Base-by-base conservation (phyloP, 2,329 filamentous ascomycete species). In the Trichoderma afroharzianum region DNA sequence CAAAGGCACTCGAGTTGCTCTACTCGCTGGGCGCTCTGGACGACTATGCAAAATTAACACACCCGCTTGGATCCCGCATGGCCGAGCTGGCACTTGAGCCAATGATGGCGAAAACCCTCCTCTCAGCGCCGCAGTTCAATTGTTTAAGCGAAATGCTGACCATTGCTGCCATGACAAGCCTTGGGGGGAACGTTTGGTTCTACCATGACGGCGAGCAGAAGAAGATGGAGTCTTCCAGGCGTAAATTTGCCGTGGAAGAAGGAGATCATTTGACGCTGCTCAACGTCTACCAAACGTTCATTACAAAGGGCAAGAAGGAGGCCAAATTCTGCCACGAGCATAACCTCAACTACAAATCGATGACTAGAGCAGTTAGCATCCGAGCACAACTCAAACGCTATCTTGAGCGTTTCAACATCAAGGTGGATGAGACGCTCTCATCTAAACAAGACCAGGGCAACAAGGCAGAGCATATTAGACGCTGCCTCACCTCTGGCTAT, bases 201-300 rank as follows among this genome's bases (percentile, higher is more conserved):
- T 88, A 92, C 36, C 91, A 94, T 75, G 91, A 95, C 28, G 92
- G 89, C 47, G 91, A 93, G 75, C 92, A 92, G 77, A 94, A 92
- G 77, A 85, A 86, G 64, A 88, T 92, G 79, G 94, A 97, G 78
- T 90, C 87, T 24, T 89, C 91, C 32, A 87, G 93, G 61, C 88
- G 93, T 62, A 93, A 92, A 77, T 98, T 98, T 78, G 93, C 95
- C 0, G 95, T 91, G 7, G 93, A 97, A 73, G 95, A 98, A 83
- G 96, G 96, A 1, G 96, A 99, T 76, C 95, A 98, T 77, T 82
- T 98, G 28, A 98, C 95, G 1, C 87, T 98, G 12, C 87, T 98
- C 53, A 98, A 99, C 77, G 92, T 95, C n/a, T 98, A 96, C 78
- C 92, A 95, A 78, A 89, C 93, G 0, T 98, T 98, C 78, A 85